A percentile compares a stretch with the other conserved stretches of the same genome.
phyloP scores from a whole-genome alignment of 176 grass and related monocot species.

The Oryza australiensis region DNA sequence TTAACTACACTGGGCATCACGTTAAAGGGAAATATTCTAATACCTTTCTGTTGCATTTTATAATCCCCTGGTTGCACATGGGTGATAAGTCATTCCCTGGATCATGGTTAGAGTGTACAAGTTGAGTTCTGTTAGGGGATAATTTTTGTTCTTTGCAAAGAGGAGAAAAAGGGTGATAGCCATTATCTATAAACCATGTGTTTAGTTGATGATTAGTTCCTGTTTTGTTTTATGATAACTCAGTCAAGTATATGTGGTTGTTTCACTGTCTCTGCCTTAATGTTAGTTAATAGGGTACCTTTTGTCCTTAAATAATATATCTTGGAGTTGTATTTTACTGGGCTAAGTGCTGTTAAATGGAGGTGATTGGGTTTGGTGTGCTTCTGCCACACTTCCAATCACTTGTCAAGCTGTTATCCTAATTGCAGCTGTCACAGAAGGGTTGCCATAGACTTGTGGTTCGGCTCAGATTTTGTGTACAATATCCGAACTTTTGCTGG shows the following conservation, averaged over 20 bases:
- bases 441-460: background rate
- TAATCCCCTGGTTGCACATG: background rate
- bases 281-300: background rate
- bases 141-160: background rate
- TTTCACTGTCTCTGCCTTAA: background rate
- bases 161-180: background rate
- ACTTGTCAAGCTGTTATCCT: background rate
- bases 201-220: background rate
- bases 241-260: background rate
- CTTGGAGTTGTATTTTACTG: background rate
- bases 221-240: background rate
- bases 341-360: background rate
- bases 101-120: background rate
- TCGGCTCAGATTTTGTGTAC: background rate
- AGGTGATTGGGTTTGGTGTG: background rate
- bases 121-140: background rate
- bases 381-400: background rate
- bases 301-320: background rate
- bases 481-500: slow-evolving; percentile 18
- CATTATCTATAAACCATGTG: background rate
- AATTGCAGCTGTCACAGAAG: background rate
- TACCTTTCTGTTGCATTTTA: background rate
- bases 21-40: background rate
- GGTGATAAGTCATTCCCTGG: background rate
- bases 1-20: background rate